Percentiles rank a stretch among this genome's conserved stretches.
These are phyloP conservation scores for Juncus effusus DNA, from an alignment of 176 grass and related monocot genomes.

Conservation along the genomic window DNA sequence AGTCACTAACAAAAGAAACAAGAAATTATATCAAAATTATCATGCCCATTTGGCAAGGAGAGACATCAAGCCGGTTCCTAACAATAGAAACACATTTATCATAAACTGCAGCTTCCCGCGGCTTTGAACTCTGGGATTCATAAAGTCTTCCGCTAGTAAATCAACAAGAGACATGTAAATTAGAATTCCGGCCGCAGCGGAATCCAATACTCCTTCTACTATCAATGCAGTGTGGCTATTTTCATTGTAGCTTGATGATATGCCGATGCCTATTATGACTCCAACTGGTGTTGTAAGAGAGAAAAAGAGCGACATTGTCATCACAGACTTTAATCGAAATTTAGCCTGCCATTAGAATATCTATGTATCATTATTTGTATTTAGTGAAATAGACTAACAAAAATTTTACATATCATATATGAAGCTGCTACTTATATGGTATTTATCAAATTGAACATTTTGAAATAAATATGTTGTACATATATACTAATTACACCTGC, in stretches of 20 bases:
- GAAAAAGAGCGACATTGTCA: slow-evolving; percentile 57
- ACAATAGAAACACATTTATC: slow-evolving; percentile 43
- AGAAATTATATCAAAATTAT: neutral
- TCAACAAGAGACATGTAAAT: slow-evolving; percentile 77
- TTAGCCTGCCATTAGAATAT: slow-evolving; percentile 30
- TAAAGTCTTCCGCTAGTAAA: slow-evolving; percentile 69
- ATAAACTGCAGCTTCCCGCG: slow-evolving; percentile 41
- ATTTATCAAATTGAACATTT: too few relatives aligned
- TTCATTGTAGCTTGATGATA: slow-evolving; percentile 55
- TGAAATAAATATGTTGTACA: too few relatives aligned
- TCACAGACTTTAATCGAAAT: slow-evolving; percentile 26
- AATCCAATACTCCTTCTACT: slow-evolving; percentile 46
- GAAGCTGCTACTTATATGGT: too few relatives aligned
- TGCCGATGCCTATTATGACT: slow-evolving; percentile 53
- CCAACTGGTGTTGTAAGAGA: slow-evolving; percentile 60
- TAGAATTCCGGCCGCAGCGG: slow-evolving; percentile 40
- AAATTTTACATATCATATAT: too few relatives aligned
- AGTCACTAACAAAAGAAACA: neutral
- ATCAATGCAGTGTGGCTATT: slow-evolving; percentile 55
- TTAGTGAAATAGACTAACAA: too few relatives aligned
- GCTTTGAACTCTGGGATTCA: slow-evolving; percentile 54
- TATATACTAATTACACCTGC: slow-evolving; percentile 26
- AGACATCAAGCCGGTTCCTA: slow-evolving; percentile 57
- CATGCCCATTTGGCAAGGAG: slow-evolving; percentile 67
- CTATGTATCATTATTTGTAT: slow-evolving; percentile 1